These are phyloP conservation scores for Stemphylium vesicarium DNA, from an alignment of 2,329 filamentous ascomycete genomes.

Conservation along the genomic window DNA sequence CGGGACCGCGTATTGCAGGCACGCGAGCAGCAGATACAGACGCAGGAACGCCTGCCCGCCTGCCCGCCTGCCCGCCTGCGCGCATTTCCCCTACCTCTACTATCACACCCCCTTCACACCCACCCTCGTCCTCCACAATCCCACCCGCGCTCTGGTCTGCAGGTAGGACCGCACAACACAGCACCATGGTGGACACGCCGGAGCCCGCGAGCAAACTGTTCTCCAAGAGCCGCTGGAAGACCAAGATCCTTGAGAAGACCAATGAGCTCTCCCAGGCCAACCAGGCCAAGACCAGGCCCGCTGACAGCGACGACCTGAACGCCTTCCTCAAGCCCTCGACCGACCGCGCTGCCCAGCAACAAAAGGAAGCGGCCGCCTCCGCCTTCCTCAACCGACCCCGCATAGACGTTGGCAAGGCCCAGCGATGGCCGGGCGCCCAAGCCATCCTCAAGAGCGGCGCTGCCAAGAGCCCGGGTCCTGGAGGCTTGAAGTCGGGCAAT, in stretches of 20 bases:
- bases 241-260: constrained; percentile 53
- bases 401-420: constrained; percentile 58
- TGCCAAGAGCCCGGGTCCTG: constrained; percentile 46
- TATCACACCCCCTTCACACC: not conserved
- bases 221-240: constrained; percentile 56
- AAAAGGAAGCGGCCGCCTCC: constrained; percentile 35
- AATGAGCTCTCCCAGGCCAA: constrained; percentile 46
- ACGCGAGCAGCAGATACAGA: constrained; percentile 10
- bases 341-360: constrained; percentile 49
- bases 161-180: not conserved
- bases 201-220: constrained; percentile 45
- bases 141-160: constrained; percentile 4
- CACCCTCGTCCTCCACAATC: not conserved
- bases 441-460: constrained; percentile 49
- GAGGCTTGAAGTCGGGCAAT: constrained; percentile 47
- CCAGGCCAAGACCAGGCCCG: constrained; percentile 33
- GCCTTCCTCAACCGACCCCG: constrained; percentile 46
- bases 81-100: not conserved
- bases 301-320: constrained; percentile 55
- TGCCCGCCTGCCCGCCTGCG: not conserved
- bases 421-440: constrained; percentile 58
- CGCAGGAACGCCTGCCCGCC: not conserved
- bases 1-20: constrained; percentile 2
- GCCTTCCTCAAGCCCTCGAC: constrained; percentile 65
- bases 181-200: constrained; percentile 43